Conservation (phyloP, 2,329 filamentous ascomycete species). For the Colletotrichum paranaense region DNA sequence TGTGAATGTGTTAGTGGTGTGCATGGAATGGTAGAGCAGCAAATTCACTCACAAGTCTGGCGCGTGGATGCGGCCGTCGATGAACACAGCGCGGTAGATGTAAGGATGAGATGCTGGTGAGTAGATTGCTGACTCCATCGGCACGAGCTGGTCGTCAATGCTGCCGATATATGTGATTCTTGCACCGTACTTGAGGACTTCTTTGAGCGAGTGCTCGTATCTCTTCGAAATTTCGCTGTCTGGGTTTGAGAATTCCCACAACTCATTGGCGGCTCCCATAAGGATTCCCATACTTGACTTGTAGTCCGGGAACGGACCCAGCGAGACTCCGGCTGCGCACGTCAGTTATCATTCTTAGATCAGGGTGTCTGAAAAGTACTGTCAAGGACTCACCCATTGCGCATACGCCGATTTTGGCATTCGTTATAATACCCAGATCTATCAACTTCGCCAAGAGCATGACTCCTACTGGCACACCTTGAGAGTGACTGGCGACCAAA, state of each 20-base stretch:
- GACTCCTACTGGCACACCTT: slow-evolving; percentile 92
- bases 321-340: slow-evolving; percentile 79
- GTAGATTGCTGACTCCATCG: slow-evolving; percentile 89
- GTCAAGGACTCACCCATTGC: slow-evolving; percentile 67
- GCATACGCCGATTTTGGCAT: slow-evolving; percentile 85
- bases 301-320: slow-evolving; percentile 93
- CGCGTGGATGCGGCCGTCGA: slow-evolving; percentile 91
- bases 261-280: slow-evolving; percentile 89
- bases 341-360: background rate
- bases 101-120: slow-evolving; percentile 89
- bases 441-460: slow-evolving; percentile 95
- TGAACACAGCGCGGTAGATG: slow-evolving; percentile 94
- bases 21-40: too few relatives aligned
- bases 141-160: slow-evolving; percentile 96
- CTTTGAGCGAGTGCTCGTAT: slow-evolving; percentile 81
- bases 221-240: slow-evolving; percentile 84
- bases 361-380: background rate
- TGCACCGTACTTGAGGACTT: slow-evolving; percentile 81
- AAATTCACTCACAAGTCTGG: slow-evolving; percentile 78
- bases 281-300: slow-evolving; percentile 87
- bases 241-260: slow-evolving; percentile 92
- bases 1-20: background rate
- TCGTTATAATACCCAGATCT: slow-evolving; percentile 84
- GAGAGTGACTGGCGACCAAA: slow-evolving; percentile 92
- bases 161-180: slow-evolving; percentile 90